phyloP scores from a whole-genome alignment of 179 eudicot genomes.

The Silene vulgaris region DNA sequence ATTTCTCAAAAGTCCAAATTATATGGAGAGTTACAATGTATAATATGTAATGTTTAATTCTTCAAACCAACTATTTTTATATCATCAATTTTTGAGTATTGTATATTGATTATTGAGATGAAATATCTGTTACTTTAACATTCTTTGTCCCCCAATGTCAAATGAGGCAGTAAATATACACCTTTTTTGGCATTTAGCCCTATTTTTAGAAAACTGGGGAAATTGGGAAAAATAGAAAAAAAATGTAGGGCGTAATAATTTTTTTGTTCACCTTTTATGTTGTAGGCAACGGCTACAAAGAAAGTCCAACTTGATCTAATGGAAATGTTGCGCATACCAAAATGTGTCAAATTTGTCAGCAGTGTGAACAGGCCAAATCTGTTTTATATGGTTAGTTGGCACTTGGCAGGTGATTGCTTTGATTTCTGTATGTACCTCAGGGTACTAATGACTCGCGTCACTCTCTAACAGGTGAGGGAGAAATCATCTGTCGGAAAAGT shows the following conservation, averaged over 20 bases:
- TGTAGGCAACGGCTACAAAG: slow-evolving; percentile 95
- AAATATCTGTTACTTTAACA: no score
- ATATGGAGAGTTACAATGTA: no score
- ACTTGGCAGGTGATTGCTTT: slow-evolving; percentile 11
- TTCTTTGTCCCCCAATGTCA: no score
- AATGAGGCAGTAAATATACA: no score
- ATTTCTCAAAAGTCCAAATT: no score
- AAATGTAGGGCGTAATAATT: not conserved
- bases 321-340: slow-evolving; percentile 86
- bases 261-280: slow-evolving; percentile 15
- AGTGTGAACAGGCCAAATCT: slow-evolving; percentile 95
- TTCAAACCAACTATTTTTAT: no score
- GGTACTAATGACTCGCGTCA: slow-evolving; percentile 7
- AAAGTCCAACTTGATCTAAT: slow-evolving; percentile 90
- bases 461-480: slow-evolving; percentile 63
- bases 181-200: no score
- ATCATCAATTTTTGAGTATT: no score
- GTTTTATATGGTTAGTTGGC: slow-evolving; percentile 67
- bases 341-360: slow-evolving; percentile 82
- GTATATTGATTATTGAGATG: no score
- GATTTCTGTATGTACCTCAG: not conserved
- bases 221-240: not conserved
- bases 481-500: slow-evolving; percentile 81
- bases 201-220: not conserved
- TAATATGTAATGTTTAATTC: no score